Evolutionary conservation across 768 basidiomycete genomes (phyloP).

Genomic region (Kwoniella bestiolae): DNA sequence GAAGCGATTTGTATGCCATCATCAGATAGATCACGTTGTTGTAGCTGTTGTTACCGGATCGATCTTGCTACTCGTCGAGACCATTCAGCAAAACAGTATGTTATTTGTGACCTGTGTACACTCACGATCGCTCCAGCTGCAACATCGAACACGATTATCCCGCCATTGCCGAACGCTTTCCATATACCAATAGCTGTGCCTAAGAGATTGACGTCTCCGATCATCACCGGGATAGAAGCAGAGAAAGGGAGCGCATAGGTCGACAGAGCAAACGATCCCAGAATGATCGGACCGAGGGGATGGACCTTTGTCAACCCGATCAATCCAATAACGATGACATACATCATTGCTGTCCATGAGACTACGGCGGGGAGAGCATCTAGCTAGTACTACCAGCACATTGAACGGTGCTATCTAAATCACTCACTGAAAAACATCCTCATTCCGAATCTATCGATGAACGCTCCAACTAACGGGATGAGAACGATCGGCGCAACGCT

Average conservation of each 20-base stretch:
- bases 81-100: no score
- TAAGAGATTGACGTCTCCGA: slow-evolving; percentile 37
- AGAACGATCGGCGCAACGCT: slow-evolving; percentile 52
- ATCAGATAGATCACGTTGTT: slow-evolving; percentile 37
- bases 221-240: slow-evolving; percentile 49
- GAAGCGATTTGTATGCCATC: slow-evolving; percentile 30
- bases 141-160: slow-evolving; percentile 32
- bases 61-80: slow-evolving; percentile 27
- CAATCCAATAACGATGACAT: slow-evolving; percentile 49
- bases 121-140: slow-evolving; percentile 36
- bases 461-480: slow-evolving; percentile 47
- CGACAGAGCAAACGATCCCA: slow-evolving; percentile 44
- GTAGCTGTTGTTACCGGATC: slow-evolving; percentile 18
- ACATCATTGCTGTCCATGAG: slow-evolving; percentile 46
- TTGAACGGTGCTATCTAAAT: no score
- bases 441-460: slow-evolving; percentile 51
- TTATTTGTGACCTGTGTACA: no score
- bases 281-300: slow-evolving; percentile 49
- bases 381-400: not conserved
- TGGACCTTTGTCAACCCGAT: slow-evolving; percentile 50
- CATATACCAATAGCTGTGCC: slow-evolving; percentile 52
- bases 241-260: slow-evolving; percentile 50
- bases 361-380: slow-evolving; percentile 11
- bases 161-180: slow-evolving; percentile 45
- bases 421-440: slow-evolving; percentile 44